Percentiles rank a stretch among this genome's conserved stretches.
Conservation (phyloP, 371 early-diverging fungal species). For the Synchytrium microbalum region DNA sequence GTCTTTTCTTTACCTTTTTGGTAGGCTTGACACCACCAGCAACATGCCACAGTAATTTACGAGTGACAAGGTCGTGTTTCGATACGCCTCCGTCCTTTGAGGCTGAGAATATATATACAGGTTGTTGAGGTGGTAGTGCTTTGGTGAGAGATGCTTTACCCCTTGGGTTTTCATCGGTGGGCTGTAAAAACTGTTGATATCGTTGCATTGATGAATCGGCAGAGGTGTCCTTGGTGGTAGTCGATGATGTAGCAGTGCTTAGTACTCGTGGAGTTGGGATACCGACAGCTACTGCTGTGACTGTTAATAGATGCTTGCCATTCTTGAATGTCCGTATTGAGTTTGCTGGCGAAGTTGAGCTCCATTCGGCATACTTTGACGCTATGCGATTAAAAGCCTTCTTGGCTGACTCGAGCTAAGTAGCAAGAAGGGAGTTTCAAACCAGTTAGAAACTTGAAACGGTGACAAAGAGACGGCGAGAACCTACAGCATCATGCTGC, state of each 20-base stretch:
- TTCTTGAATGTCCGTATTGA: constrained; percentile 23
- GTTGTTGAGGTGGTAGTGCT: constrained; percentile 17
- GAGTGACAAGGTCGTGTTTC: constrained; percentile 61
- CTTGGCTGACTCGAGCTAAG: constrained; percentile 32
- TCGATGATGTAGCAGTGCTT: background rate
- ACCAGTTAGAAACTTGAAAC: background rate
- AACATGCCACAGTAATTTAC: constrained; percentile 47
- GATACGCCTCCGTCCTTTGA: constrained; percentile 84
- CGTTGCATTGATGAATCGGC: background rate
- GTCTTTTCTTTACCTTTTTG: constrained; percentile 37
- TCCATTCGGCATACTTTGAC: constrained; percentile 14
- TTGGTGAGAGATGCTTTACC: constrained; percentile 1
- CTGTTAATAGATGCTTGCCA: constrained; percentile 56
- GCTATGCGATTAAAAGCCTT: constrained; percentile 31
- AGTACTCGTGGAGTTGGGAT: constrained; percentile 7
- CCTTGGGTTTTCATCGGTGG: background rate
- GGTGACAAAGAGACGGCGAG: background rate
- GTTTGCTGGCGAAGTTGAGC: constrained; percentile 5
- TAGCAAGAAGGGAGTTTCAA: background rate
- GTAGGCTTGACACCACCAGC: constrained; percentile 69
- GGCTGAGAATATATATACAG: constrained; percentile 66
- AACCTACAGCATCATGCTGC: constrained; percentile 62
- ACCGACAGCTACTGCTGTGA: constrained; percentile 67
- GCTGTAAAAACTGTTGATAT: constrained; percentile 9
- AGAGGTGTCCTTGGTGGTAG: background rate